Evolutionary conservation across 179 eudicot genomes (phyloP), one percentile per base, ranked within the genome.

Genomic region (Amaranthus tricolor): DNA sequence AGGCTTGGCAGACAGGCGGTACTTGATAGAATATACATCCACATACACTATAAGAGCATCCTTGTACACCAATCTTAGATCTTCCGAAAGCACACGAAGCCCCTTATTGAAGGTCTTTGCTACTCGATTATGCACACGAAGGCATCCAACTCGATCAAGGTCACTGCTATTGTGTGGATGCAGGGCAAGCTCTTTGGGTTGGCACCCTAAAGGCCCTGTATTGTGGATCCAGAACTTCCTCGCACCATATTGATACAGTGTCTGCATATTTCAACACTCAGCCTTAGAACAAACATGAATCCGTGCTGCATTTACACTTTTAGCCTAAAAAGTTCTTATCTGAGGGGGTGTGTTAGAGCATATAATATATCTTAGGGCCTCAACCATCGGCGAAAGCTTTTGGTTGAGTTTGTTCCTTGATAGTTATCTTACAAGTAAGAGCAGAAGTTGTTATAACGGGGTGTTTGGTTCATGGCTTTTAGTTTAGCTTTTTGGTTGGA

Each of bases 151-250:
- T 21, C 52, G 65, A 77, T 87, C 90, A 51, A 82, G 81, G 63
- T 86, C 87, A 4, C 72, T 78, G 59, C 69, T 59, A 0, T 73
- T 81, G 47, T 77, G 84, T n/a, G 82, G 81, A 31, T 81, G 78
- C 13, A 81, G 47, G 9, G 86, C 90, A 6, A 89, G 81, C 70
- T 86, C 83, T 84, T 82, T 82, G 15, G 90, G 90, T 4, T 79
- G 79, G 61, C 90, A 88, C 1, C 94, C 91, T 60, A 84, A 60
- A 45, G 93, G 93, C 17, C 89, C 90, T 7, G 85, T 82, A 76
- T 83, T 82, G 65, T 87, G 89, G 54, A 89, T 77, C 93, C 91
- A 87, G 8, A 87, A 86, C 19, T 82, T 87, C 52, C 82, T 77
- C 40, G 84, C 93, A 43, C 93, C 93, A 40, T 77, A 67, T 55